Percentiles rank a stretch among this genome's conserved stretches.
Conservation (phyloP, 805 yeast species). For the Pichia membranifaciens region DNA sequence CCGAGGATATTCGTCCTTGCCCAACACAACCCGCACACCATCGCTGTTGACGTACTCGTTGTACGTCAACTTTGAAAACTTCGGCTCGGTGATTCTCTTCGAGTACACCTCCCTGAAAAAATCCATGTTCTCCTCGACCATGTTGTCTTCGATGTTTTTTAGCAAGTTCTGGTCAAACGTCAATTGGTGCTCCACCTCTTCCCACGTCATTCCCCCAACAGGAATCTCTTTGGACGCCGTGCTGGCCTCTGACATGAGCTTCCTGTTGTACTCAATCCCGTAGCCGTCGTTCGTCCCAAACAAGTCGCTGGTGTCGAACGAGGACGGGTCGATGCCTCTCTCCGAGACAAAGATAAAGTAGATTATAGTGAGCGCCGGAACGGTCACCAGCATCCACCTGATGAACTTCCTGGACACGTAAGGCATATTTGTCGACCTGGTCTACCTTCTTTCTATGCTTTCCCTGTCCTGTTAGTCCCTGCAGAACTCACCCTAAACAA, state of each 20-base stretch:
- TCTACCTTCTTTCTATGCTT: too few species aligned
- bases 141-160: conserved; percentile 24
- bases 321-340: conserved; percentile 8
- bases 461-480: too few species aligned
- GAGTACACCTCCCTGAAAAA: conserved; percentile 31
- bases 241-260: conserved; percentile 23
- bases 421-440: too few species aligned
- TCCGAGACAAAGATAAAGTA: conserved; percentile 6
- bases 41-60: conserved; percentile 25
- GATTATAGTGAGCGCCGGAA: conserved; percentile 10
- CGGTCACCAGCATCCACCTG: conserved; percentile 14
- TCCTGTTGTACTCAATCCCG: conserved; percentile 27
- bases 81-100: conserved; percentile 31
- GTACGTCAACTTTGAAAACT: conserved; percentile 28
- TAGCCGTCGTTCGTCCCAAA: conserved; percentile 9
- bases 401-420: conserved; percentile 18
- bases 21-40: conserved; percentile 24
- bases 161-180: conserved; percentile 20
- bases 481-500: too few species aligned
- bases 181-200: conserved; percentile 23
- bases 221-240: neutral
- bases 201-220: conserved; percentile 17
- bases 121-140: conserved; percentile 31
- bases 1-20: conserved; percentile 29
- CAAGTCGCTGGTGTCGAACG: conserved; percentile 18